phyloP scores from a whole-genome alignment of 1,284 basidiomycete genomes.

The Apiotrichum montevideense region DNA sequence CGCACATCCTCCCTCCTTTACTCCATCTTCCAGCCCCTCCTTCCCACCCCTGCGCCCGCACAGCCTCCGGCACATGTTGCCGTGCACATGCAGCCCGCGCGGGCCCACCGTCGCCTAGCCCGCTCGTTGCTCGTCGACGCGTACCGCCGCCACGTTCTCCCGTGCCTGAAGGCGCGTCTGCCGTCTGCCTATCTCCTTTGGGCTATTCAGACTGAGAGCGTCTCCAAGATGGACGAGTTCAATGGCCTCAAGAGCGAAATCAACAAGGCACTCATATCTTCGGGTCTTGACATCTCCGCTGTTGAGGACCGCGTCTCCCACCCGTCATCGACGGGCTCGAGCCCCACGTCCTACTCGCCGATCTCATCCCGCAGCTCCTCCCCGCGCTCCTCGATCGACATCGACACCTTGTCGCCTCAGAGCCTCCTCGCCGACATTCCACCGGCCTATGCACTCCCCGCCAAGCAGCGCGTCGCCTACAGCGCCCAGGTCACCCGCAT shows the following conservation, averaged over 20 bases:
- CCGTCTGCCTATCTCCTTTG: slow-evolving; percentile 41
- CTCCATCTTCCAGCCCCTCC: slow-evolving; percentile 42
- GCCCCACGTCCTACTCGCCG: slow-evolving; percentile 7
- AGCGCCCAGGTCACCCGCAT: slow-evolving; percentile 31
- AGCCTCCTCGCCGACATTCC: slow-evolving; percentile 39
- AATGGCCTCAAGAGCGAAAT: slow-evolving; percentile 28
- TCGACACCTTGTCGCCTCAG: slow-evolving; percentile 20
- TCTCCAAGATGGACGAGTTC: slow-evolving; percentile 31
- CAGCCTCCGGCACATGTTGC: slow-evolving; percentile 16
- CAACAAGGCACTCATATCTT: slow-evolving; percentile 19
- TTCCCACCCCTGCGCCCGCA: slow-evolving; percentile 15
- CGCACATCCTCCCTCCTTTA: slow-evolving; percentile 38
- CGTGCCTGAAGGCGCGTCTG: slow-evolving; percentile 46
- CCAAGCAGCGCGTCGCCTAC: slow-evolving; percentile 28
- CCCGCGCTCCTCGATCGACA: slow-evolving; percentile 11
- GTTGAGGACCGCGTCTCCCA: background rate
- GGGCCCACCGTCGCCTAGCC: slow-evolving; percentile 61
- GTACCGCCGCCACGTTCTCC: slow-evolving; percentile 62
- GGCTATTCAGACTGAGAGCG: slow-evolving; percentile 36
- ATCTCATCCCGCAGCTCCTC: slow-evolving; percentile 9
- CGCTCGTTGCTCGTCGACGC: slow-evolving; percentile 68
- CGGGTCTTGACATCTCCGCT: slow-evolving; percentile 20
- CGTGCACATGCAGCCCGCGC: slow-evolving; percentile 42
- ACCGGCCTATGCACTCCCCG: slow-evolving; percentile 32
- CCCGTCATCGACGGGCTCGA: background rate